phyloP scores from a whole-genome alignment of 139 green algal species.

The Tetradesmus lagerheimii region DNA sequence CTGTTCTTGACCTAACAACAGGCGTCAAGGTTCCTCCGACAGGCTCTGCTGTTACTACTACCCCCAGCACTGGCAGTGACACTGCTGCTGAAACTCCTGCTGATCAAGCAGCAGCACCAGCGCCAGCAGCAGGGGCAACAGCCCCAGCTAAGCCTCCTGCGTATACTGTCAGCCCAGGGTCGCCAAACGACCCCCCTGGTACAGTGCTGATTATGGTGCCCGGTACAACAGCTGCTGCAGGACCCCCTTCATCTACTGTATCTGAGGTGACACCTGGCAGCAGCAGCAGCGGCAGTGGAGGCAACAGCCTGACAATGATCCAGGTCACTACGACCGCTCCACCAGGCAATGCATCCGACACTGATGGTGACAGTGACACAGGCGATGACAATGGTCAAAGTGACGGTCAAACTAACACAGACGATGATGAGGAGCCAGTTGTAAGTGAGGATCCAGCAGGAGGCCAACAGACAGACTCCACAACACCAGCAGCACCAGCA shows the following conservation, averaged over 20 bases:
- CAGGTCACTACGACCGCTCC: background rate
- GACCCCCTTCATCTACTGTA: background rate
- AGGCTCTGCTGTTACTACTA: no score
- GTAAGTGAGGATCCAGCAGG: background rate
- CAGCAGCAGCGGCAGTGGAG: background rate
- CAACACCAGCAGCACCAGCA: background rate
- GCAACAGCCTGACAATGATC: background rate
- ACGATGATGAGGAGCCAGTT: background rate
- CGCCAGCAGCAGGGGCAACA: background rate
- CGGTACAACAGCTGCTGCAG: background rate
- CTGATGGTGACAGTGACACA: background rate
- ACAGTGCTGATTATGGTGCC: background rate
- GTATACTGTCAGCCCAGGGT: background rate
- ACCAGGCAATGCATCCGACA: background rate
- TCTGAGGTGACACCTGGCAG: background rate
- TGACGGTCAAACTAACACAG: background rate
- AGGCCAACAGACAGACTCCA: background rate
- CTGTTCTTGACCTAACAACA: background rate
- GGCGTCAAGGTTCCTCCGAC: background rate
- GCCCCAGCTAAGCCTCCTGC: background rate
- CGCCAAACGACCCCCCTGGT: background rate
- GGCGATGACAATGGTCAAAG: background rate
- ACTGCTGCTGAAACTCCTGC: background rate
- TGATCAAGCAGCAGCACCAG: background rate
- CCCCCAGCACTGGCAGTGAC: background rate